Evolutionary conservation across 306 rosid species (phyloP).

Genomic region (Trifolium dubium): DNA sequence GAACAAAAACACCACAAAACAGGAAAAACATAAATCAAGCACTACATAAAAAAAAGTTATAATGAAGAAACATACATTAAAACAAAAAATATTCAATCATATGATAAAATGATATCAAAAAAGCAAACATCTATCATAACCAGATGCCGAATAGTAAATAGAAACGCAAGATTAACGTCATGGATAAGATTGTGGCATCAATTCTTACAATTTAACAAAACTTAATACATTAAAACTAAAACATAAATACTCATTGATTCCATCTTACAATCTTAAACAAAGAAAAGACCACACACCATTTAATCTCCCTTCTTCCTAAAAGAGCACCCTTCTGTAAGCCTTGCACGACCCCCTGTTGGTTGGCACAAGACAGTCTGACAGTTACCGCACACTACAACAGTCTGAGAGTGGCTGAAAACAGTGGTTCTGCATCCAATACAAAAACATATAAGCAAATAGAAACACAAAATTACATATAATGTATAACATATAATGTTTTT

Average conservation of each 20-base stretch:
- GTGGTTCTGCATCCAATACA: conserved; percentile 51
- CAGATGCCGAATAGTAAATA: not conserved
- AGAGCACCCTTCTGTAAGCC: conserved; percentile 64
- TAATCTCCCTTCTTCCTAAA: conserved; percentile 61
- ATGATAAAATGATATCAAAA: not conserved
- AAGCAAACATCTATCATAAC: conserved; percentile 4
- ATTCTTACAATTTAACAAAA: conserved; percentile 39
- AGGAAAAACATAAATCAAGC: not conserved
- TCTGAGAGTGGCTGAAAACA: conserved; percentile 62
- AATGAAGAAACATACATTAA: not conserved
- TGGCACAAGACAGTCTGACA: conserved; percentile 63
- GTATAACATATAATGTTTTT: no score
- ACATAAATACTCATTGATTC: conserved; percentile 15
- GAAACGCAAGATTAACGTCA: conserved; percentile 1
- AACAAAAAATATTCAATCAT: not conserved
- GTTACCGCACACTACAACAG: conserved; percentile 61
- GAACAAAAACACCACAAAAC: not conserved
- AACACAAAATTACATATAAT: not conserved
- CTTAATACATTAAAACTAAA: conserved; percentile 31
- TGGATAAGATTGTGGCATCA: not conserved
- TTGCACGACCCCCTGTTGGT: conserved; percentile 58
- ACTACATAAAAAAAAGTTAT: not conserved
- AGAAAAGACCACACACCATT: conserved; percentile 32
- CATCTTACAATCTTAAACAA: conserved; percentile 11
- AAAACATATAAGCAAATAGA: not conserved